Evolutionary conservation across 2,329 filamentous ascomycete genomes (phyloP), one percentile per base, ranked within the genome.

Genomic region (Pleurostoma richardsiae): DNA sequence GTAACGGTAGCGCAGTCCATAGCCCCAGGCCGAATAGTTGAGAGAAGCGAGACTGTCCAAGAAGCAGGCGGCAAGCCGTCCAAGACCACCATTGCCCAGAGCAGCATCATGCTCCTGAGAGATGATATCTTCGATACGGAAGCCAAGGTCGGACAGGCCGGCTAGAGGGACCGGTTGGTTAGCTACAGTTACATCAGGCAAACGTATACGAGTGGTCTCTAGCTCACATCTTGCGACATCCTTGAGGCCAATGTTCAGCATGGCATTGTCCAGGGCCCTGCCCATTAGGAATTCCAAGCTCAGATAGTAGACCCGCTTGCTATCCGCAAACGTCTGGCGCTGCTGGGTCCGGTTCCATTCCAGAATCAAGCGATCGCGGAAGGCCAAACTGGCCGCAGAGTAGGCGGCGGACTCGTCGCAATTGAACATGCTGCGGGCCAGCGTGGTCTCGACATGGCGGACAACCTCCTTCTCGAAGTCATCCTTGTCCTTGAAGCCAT

Each of bases 321-420:
- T 83, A 64, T 97, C 94, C 48, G 80, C 77, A 59, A 88, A 90
- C 0, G 92, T 96, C 70, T 99, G 94, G 51, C 86, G 85, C 73
- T 99, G 94, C 73, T 99, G 94, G 41, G 94, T 99, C 70, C 86
- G 90, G 73, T 97, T 99, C 94, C 94, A 99, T 57, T 95, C 90
- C 53, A 94, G 85, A 60, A 99, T 85, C 63, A 99, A 76, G 44
- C 90, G 85, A 66, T 99, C 92, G 60, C 94, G 83, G 71, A 99
- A 92, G 29, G 94, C 92, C 59, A 99, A 73, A 54, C 90, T 89
- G 40, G 91, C 90, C 54, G 92, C 94, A 6, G 88, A 83, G 68
- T 99, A 99, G 30, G 91, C 90, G 45, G 94, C 94, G 46, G 81
- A 79, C 70, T 99, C 94, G 73, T 99, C 91, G 70, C 94, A 99